Base-by-base conservation (phyloP, 331 rosid species). In the Dryas integrifolia region DNA sequence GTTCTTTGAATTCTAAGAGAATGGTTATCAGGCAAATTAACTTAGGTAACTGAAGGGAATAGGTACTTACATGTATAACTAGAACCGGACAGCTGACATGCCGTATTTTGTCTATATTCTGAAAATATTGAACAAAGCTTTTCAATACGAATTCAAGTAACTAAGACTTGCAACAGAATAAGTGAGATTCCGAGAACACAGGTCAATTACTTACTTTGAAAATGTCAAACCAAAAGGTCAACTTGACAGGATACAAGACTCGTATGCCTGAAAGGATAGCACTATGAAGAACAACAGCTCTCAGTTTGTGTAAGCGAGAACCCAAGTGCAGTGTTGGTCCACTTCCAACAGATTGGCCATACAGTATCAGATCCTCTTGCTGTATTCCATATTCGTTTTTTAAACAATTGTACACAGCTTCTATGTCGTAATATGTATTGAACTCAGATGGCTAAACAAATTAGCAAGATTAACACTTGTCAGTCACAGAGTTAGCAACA, bases 301-400 rank as follows among this genome's bases (percentile, higher is more conserved):
- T 81, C 80, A 90, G 73, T 69, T 67, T 90, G 58, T 80, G 86
- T 57, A 92, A 75, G 58, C 82, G 89, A 63, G 96, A 83, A 76
- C 85, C 98, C 84, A 92, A 75, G 78, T 92, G 98, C 58, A 90
- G 78, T 0, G 98, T 92, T 0, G 98, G 98, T 9, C 98, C 98
- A 72, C 98, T 92, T 78, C 97, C 98, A 67, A 92, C 97, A 8
- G 98, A 92, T 79, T 90, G 97, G 47, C 98, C 98, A n/a, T 92
- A 92, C 61, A 92, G 69, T 79, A 92, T 90, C 83, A 92, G 65
- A 5, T 90, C 97, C 76, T 90, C 98, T 85, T 90, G 96, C 81
- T 73, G 88, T 47, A 90, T 58, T 65, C 85, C 92, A 60, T 92
- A 88, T 51, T 77, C 86, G 10, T 57, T 88, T 88, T 84, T 88